Base-by-base conservation (phyloP, 441 rosid species). In the Lepidium campestre region DNA sequence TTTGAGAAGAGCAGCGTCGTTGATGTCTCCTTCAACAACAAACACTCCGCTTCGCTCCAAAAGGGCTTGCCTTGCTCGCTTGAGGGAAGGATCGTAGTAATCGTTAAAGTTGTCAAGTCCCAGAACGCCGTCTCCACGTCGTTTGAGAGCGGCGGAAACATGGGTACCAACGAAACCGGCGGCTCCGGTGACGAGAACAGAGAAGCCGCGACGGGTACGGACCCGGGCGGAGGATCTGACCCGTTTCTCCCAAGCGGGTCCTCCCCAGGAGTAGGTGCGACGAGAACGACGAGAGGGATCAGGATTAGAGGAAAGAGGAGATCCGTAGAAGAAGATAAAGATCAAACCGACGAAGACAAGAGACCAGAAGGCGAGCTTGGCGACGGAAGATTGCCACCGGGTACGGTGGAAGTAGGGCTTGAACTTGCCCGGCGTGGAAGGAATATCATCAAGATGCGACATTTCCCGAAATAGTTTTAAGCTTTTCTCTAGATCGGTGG, bases 121-220 rank as follows among this genome's bases (percentile, higher is more conserved):
- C 6, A 94, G 59, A 36, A 94, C 98, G 39, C 98, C 98, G 37
- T 94, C 98, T 1, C 98, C 98, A 10, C 98, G 92, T 34, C 94
- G 79, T 73, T 91, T 94, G 15, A 91, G 75, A 7, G 96, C 98
- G 1, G 87, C 74, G 5, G 97, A 94, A 10, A 89, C 97, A 53
- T 94, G 99, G 41, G 94, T 87, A 4, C 99, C 99, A 18, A 91
- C 96, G 68, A 94, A 94, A 17, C 98, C 99, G 34, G 97, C 94
- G 8, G 96, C 99, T 5, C 99, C 98, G 19, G 97, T 94, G 35
- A 94, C 99, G 53, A 94, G 82, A 14, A 94, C 96, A n/a, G 92
- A 84, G 63, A 94, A 60, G 2, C 93, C 97, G 44, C 79, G 85
- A 4, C 82, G 79, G 31, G 96, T 81, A 4, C 96, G 87, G 72